Evolutionary conservation across 345 rosid genomes (phyloP), one percentile per base, ranked within the genome.

Genomic region (Pelargonium nanum): DNA sequence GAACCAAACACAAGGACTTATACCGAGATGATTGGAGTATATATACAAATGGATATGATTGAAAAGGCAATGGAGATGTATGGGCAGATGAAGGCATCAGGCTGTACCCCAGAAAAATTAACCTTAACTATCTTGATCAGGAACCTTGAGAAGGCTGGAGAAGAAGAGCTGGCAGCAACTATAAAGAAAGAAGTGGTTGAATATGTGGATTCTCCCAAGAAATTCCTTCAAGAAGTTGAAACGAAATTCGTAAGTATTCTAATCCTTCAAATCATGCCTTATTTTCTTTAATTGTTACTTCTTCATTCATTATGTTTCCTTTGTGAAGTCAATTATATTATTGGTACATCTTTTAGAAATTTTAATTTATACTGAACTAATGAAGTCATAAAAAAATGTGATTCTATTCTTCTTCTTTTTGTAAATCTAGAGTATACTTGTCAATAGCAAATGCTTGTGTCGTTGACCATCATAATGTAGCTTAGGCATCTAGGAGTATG

Each of bases 11-110:
- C 89, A 2, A 74, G 81, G 63, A 66, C 76, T 4, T 84, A 70
- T 64, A 76, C 77, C 6, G 89, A 84, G 75, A 75, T 84, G 86
- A 79, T 81, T 58, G 86, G 84, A 62, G 77, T 78, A 22, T 84
- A 81, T 67, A 3, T 28, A 2, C 32, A 28, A 19, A 75, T 64
- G 64, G 77, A 61, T 30, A 62, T 77, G 86, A 67, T 69, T 20
- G 83, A 75, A 22, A 77, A 79, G 77, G 89, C 89, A 30, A 74
- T 84, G 79, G 74, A 74, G 62, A 79, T 62, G 4, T 81, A 81
- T 19, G 68, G 57, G 48, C 61, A 26, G 21, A 71, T 81, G 72
- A 84, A 84, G 65, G 71, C 55, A 23, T 74, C 79, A 20, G 83
- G 83, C 8, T 76, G 84, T 68, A 24, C 26, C 5, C 86, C 86